These are phyloP conservation scores for Antarctomyces pellizariae DNA, from an alignment of 495 filamentous ascomycete genomes.

Conservation along the genomic window DNA sequence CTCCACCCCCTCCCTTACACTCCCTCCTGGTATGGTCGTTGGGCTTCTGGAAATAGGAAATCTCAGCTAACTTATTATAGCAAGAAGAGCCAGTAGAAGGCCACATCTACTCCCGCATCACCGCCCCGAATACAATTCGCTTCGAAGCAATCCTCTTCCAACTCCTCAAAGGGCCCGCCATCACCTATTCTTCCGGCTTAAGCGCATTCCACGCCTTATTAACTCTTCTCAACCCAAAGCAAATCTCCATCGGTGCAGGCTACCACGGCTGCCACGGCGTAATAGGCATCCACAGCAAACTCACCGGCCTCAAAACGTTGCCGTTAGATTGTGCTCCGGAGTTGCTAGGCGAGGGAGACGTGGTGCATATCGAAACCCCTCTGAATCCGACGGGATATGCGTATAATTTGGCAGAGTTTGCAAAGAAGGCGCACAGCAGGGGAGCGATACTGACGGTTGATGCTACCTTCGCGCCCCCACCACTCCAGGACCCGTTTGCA, in stretches of 20 bases:
- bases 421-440: slow-evolving; percentile 39
- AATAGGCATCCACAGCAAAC: slow-evolving; percentile 39
- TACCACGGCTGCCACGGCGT: slow-evolving; percentile 92
- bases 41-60: background rate
- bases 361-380: slow-evolving; percentile 82
- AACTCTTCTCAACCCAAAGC: slow-evolving; percentile 49
- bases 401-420: slow-evolving; percentile 41
- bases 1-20: slow-evolving; percentile 6
- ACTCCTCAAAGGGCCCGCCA: slow-evolving; percentile 39
- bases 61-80: slow-evolving; percentile 10
- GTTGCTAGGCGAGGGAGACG: slow-evolving; percentile 43
- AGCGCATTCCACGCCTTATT: slow-evolving; percentile 70
- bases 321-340: slow-evolving; percentile 32
- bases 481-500: slow-evolving; percentile 62
- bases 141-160: slow-evolving; percentile 58
- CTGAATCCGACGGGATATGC: slow-evolving; percentile 75
- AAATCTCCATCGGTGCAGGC: slow-evolving; percentile 53
- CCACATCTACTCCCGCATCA: slow-evolving; percentile 61
- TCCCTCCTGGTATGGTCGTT: background rate
- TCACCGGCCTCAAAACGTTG: slow-evolving; percentile 45
- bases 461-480: slow-evolving; percentile 80
- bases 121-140: slow-evolving; percentile 53
- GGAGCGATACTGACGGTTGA: slow-evolving; percentile 72
- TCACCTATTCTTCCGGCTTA: slow-evolving; percentile 70
- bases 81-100: slow-evolving; percentile 17